Conservation (phyloP, 306 rosid species). For the Rosa persica region DNA sequence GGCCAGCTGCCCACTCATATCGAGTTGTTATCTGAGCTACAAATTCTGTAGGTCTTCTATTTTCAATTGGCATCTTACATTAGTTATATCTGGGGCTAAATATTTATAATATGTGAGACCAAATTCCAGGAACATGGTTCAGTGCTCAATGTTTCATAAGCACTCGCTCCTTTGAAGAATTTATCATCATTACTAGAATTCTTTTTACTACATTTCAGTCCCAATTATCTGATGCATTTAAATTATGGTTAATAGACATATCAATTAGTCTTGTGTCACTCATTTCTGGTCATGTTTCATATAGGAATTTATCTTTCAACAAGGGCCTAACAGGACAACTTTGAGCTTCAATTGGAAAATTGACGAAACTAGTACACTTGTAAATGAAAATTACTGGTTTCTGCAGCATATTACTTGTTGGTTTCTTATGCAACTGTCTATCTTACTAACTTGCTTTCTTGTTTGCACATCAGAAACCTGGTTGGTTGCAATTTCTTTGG, state of each 20-base stretch:
- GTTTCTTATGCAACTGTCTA: background rate
- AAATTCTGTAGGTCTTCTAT: conserved; percentile 35
- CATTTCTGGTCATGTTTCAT: background rate
- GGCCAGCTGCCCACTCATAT: conserved; percentile 50
- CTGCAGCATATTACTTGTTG: background rate
- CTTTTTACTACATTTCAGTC: background rate
- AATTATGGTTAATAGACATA: background rate
- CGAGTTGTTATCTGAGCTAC: conserved; percentile 40
- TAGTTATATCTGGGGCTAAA: background rate
- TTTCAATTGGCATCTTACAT: background rate
- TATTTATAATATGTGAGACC: background rate
- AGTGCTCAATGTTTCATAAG: background rate
- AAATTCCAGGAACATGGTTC: background rate
- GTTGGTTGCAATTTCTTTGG: no score
- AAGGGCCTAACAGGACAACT: conserved; percentile 40
- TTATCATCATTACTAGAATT: background rate
- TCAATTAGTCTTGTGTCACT: background rate
- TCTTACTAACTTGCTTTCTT: conserved; percentile 3
- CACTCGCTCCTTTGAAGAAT: background rate
- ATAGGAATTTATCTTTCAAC: conserved; percentile 54
- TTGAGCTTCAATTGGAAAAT: conserved; percentile 36
- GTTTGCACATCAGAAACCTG: conserved; percentile 44
- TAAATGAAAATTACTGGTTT: conserved; percentile 3
- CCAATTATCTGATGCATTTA: background rate
- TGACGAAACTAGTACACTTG: conserved; percentile 30